Evolutionary conservation across 495 filamentous ascomycete genomes (phyloP).

Genomic region (Penicillium waksmanii): DNA sequence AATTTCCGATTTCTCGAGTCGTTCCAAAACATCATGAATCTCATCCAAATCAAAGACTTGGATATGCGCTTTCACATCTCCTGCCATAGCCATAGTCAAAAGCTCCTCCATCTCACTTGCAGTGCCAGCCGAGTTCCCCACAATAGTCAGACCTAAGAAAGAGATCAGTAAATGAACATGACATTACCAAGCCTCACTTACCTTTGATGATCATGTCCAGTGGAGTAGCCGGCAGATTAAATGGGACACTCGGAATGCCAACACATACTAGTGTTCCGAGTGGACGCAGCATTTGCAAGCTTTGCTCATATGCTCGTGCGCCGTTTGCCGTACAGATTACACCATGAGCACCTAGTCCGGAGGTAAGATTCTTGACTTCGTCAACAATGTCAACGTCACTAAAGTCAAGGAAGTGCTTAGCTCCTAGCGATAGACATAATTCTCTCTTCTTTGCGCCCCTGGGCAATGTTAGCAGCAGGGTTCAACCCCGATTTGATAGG

Average conservation of each 20-base stretch:
- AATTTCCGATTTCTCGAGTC: constrained; percentile 44
- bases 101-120: constrained; percentile 45
- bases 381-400: constrained; percentile 40
- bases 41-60: constrained; percentile 43
- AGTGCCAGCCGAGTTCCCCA: constrained; percentile 47
- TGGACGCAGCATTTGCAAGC: constrained; percentile 42
- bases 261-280: constrained; percentile 49
- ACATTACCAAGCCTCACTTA: neutral
- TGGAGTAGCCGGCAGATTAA: constrained; percentile 42
- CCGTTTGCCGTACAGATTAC: constrained; percentile 49
- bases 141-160: constrained; percentile 41
- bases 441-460: constrained; percentile 46
- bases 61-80: constrained; percentile 43
- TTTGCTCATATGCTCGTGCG: constrained; percentile 44
- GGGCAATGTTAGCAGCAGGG: neutral
- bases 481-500: neutral
- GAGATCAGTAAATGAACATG: neutral
- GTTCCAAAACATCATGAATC: constrained; percentile 46
- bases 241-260: constrained; percentile 44
- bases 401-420: constrained; percentile 45
- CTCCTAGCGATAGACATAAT: constrained; percentile 45
- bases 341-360: constrained; percentile 45
- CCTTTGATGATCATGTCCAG: constrained; percentile 51
- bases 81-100: constrained; percentile 43
- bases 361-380: constrained; percentile 38